A percentile compares a stretch with the other conserved stretches of the same genome.
Conservation (phyloP, 129 eudicot genomes). For the Dittrichia graveolens region DNA sequence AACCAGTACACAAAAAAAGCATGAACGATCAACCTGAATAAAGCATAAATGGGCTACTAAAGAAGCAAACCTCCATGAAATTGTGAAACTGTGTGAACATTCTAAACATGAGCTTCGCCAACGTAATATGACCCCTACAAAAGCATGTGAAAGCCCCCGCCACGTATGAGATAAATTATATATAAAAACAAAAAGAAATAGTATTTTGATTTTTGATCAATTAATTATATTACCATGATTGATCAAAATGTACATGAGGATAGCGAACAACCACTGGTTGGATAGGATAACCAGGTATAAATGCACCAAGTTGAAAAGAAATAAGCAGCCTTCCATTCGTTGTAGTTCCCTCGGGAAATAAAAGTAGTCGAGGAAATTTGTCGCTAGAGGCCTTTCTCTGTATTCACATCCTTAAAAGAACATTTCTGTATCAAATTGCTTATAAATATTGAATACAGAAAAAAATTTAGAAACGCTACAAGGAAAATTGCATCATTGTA, state of each 20-base stretch:
- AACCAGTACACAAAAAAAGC: neutral
- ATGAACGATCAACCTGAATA: neutral
- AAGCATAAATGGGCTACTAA: conserved; percentile 7
- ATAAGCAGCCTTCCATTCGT: conserved; percentile 82
- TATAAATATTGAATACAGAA: conserved; percentile 32
- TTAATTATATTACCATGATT: conserved; percentile 70
- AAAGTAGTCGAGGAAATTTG: conserved; percentile 89
- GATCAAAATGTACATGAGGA: conserved; percentile 97
- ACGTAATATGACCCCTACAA: conserved; percentile 77
- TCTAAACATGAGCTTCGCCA: conserved; percentile 88
- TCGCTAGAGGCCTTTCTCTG: conserved; percentile 96
- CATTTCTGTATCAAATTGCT: conserved; percentile 94
- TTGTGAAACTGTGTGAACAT: conserved; percentile 98
- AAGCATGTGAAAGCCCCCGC: conserved; percentile 16
- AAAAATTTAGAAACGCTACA: neutral
- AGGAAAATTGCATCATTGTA: neutral
- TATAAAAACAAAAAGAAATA: neutral
- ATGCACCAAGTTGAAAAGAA: conserved; percentile 95
- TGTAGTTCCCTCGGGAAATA: conserved; percentile 99
- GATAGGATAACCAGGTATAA: conserved; percentile 84
- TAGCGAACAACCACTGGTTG: conserved; percentile 95
- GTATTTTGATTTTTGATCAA: too few relatives aligned
- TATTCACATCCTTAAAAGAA: conserved; percentile 78
- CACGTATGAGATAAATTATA: neutral
- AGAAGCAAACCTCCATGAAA: conserved; percentile 88